Base-by-base conservation (phyloP, 2,329 filamentous ascomycete genomes). In the Fusarium sp. region DNA sequence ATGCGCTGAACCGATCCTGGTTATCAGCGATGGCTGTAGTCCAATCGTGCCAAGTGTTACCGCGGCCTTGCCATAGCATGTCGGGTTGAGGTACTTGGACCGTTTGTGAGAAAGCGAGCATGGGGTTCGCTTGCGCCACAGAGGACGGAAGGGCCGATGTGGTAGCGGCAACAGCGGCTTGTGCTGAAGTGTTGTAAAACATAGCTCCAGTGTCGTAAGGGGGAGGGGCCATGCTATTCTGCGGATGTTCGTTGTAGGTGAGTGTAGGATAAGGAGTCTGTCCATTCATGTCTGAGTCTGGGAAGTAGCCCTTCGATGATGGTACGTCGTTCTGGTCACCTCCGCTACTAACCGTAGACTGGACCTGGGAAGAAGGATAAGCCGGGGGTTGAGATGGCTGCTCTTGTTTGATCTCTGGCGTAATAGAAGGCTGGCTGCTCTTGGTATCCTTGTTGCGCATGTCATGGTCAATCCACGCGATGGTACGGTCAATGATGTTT, bases 31-130 rank as follows among this genome's bases (percentile, higher is more conserved):
- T 83, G 54, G 85, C 84, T 1, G 82, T 80, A 10, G 85, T 84
- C 86, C 86, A 88, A 75, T 87, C 83, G 17, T 85, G 81, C 86
- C 86, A 88, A 0, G 84, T 80, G 63, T 83, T 87, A 9, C 78
- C 80, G 5, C 77, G 74, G 13, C 66, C 65, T 36, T 76, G 76
- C 78, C 76, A 81, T 66, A 79, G 75, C 62, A 75, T 74, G n/a
- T 78, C 76, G 7, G 75, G 63, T 31, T 76, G 71, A 8, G 69
- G 66, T 18, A 77, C 71, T n/a, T 76, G 81, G 6, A 78, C 73
- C 5, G 81, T 72, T 57, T 82, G 80, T 3, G 81, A 78, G 4
- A 83, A 85, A 3, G 78, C 74, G 6, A 82, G 74, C 50, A 84
- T 71, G 1, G 81, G 78, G 31, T 82, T 82, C 7, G 72, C 55